These are phyloP conservation scores for Comarum palustre DNA, from an alignment of 306 rosid species.

Conservation along the genomic window DNA sequence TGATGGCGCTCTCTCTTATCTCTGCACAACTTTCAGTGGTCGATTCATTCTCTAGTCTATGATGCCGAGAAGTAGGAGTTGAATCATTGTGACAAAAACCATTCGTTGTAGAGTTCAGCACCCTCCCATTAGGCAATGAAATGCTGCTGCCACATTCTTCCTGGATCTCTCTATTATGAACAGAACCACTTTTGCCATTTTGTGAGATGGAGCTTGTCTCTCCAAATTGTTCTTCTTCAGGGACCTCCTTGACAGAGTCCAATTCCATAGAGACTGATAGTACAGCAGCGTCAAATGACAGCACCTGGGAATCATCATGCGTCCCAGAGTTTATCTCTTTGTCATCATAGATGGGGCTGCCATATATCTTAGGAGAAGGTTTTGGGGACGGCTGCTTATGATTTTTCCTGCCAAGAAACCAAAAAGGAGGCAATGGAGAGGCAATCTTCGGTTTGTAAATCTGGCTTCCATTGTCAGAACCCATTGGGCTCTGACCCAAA, in stretches of 20 bases:
- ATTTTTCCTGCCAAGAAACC: constrained; percentile 64
- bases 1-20: constrained; percentile 81
- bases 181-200: constrained; percentile 40
- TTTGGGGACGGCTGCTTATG: constrained; percentile 60
- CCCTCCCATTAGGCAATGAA: constrained; percentile 27
- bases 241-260: constrained; percentile 69
- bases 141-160: constrained; percentile 54
- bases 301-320: constrained; percentile 54
- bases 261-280: constrained; percentile 73
- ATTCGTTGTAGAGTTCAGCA: constrained; percentile 24
- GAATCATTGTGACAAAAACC: constrained; percentile 45
- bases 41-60: constrained; percentile 50
- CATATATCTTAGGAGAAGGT: constrained; percentile 60
- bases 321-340: constrained; percentile 42
- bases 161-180: constrained; percentile 42
- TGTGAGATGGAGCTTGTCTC: constrained; percentile 36
- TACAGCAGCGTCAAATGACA: constrained; percentile 90
- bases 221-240: constrained; percentile 52
- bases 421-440: constrained; percentile 79
- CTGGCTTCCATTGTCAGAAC: constrained; percentile 63
- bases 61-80: constrained; percentile 40
- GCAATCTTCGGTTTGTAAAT: constrained; percentile 53
- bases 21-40: constrained; percentile 49
- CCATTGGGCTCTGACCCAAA: constrained; percentile 93
- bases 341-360: constrained; percentile 79